phyloP scores from a whole-genome alignment of 768 basidiomycete species.

The Russula sp. region DNA sequence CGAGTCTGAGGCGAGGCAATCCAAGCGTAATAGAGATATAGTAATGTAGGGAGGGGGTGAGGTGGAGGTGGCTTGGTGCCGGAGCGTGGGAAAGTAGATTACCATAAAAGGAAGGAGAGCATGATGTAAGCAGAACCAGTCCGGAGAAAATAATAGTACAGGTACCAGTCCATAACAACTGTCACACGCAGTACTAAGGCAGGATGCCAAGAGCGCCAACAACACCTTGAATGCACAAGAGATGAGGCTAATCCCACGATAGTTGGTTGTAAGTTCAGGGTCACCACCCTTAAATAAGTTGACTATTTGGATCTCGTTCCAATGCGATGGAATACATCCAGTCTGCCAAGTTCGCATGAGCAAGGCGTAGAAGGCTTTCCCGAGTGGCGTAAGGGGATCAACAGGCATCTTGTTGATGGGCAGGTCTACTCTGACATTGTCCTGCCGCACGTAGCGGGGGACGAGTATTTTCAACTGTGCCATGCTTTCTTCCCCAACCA shows the following conservation, averaged over 20 bases:
- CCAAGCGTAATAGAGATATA: no score
- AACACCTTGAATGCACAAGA: constrained; percentile 14
- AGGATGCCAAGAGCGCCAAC: constrained; percentile 3
- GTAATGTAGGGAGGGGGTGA: no score
- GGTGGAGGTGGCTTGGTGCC: no score
- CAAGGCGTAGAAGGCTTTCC: not conserved
- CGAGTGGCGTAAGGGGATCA: not conserved
- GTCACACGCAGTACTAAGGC: not conserved
- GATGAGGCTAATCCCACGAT: constrained; percentile 19
- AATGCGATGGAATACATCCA: not conserved
- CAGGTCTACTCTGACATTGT: not conserved
- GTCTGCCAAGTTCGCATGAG: fast-evolving
- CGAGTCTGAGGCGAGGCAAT: no score
- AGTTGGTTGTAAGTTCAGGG: constrained; percentile 10
- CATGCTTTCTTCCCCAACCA: not conserved
- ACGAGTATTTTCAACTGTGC: not conserved
- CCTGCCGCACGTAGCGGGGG: not conserved
- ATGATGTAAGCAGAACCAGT: no score
- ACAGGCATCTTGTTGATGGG: not conserved
- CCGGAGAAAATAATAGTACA: no score
- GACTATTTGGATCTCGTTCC: constrained; percentile 12
- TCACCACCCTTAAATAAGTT: constrained; percentile 18
- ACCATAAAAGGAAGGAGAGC: no score
- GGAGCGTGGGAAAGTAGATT: no score
- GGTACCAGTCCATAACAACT: no score